Conservation (phyloP, 1,284 basidiomycete genomes). For the Macrocybe sp. region DNA sequence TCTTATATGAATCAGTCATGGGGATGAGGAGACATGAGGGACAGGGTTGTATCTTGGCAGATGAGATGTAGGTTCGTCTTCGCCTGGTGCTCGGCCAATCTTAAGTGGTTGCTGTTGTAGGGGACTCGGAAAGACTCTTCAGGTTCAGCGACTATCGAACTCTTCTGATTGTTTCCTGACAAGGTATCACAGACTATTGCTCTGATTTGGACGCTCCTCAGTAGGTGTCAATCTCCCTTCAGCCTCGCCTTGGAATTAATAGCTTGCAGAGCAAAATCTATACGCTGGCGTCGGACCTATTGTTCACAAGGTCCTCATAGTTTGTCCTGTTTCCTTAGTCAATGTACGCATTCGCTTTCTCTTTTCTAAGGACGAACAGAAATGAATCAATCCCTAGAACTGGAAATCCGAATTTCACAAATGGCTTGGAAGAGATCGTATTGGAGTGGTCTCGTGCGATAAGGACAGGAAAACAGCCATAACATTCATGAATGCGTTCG, state of each 20-base stretch:
- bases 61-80: conserved; percentile 80
- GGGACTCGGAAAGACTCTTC: conserved; percentile 94
- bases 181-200: conserved; percentile 64
- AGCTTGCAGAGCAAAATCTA: conserved; percentile 72
- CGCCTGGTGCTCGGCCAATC: conserved; percentile 9
- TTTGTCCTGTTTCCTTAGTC: conserved; percentile 91
- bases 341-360: conserved; percentile 44
- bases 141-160: conserved; percentile 34
- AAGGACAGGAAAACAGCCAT: conserved; percentile 69
- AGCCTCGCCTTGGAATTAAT: conserved; percentile 6
- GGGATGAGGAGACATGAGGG: conserved; percentile 86
- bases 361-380: conserved; percentile 3
- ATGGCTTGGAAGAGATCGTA: conserved; percentile 84
- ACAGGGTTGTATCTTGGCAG: conserved; percentile 93
- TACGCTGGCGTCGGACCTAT: conserved; percentile 58
- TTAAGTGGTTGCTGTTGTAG: conserved; percentile 34
- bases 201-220: conserved; percentile 84
- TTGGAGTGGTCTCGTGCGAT: conserved; percentile 80
- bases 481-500: conserved; percentile 70
- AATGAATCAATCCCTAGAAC: conserved; percentile 48
- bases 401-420: conserved; percentile 97
- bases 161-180: neutral
- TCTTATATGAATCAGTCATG: conserved; percentile 97
- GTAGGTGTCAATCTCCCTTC: conserved; percentile 37
- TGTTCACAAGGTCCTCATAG: conserved; percentile 82